Percentiles rank a stretch among this genome's conserved stretches.
These are phyloP conservation scores for Xylaria flabelliformis DNA, from an alignment of 495 filamentous ascomycete genomes.

Conservation along the genomic window DNA sequence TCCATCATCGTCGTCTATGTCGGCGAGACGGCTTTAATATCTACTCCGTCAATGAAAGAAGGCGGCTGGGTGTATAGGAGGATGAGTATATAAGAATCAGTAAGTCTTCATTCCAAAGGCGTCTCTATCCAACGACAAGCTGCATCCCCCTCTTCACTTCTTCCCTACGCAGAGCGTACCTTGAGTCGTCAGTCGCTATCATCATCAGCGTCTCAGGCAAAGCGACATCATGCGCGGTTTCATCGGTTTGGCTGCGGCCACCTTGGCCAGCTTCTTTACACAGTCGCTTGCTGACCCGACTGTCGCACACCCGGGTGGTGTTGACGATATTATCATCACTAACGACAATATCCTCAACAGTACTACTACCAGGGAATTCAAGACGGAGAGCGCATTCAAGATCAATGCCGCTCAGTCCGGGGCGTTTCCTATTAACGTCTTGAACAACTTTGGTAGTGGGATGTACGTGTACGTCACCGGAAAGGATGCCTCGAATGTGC, in stretches of 20 bases:
- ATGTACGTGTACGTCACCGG: conserved; percentile 52
- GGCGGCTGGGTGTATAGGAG: background rate
- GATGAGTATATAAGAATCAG: conserved; percentile 7
- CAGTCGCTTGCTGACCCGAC: conserved; percentile 36
- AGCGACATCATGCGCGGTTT: conserved; percentile 33
- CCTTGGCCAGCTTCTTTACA: conserved; percentile 34
- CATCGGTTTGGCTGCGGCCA: conserved; percentile 40
- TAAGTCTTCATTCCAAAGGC: background rate
- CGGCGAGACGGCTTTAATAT: background rate
- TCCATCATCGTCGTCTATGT: conserved; percentile 5
- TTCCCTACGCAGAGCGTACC: background rate
- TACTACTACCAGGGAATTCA: conserved; percentile 28
- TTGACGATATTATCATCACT: conserved; percentile 35
- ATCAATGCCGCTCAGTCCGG: conserved; percentile 11
- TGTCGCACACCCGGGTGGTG: conserved; percentile 34
- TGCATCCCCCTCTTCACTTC: background rate
- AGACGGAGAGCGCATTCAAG: conserved; percentile 21
- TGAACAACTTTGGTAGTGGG: conserved; percentile 50
- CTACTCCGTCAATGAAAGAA: background rate
- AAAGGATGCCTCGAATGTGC: conserved; percentile 36
- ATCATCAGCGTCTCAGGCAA: background rate
- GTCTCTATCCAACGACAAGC: background rate
- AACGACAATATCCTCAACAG: conserved; percentile 41
- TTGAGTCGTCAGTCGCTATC: background rate
- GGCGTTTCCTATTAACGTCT: conserved; percentile 33